Base-by-base conservation (phyloP, 805 yeast genomes). In the Wickerhamomyces bovis region DNA sequence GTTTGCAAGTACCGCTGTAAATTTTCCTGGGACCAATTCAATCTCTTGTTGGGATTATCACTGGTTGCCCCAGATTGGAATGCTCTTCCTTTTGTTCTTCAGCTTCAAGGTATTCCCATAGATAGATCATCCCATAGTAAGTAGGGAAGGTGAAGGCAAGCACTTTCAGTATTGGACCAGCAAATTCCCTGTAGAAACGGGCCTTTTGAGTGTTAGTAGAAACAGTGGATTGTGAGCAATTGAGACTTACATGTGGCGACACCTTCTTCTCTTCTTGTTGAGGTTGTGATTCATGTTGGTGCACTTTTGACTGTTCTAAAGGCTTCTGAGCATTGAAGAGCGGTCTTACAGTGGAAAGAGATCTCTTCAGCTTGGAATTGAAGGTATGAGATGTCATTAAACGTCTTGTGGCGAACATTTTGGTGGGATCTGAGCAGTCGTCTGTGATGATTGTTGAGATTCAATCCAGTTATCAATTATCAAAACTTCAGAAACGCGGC, bases 121-220 rank as follows among this genome's bases (percentile, higher is more conserved):
- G 51, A 41, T 66, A 74, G n/a, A 58, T 58, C 53, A 78, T 50
- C 0, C 72, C 60, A 50, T 74, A 78, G 50, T 73, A 78, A 0
- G 80, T 71, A 2, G 62, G 70, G 43, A 75, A 66, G 6, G 79
- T 71, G 8, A 75, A 45, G 0, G 63, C 63, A 30, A 77, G 59
- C 16, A 76, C 70, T 49, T 74, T 77, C 5, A 69, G 46, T 41
- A 73, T 65, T 1, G 83, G 81, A 21, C 57, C 63, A 1, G 72
- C 75, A 53, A 75, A 71, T 33, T 69, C 70, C 49, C 70, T 65
- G 54, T 78, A 78, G 56, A 78, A 73, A 15, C 56, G 58, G 13
- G 61, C 54, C 63, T 58, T 28, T 2, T 13, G 4, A 3, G n/a
- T 28, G 31, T 28, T 13, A 28, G 31, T 28, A 28, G 13, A 4